Conservation (phyloP, 176 grass and related monocot genomes). For the Eremochloa ophiuroides region DNA sequence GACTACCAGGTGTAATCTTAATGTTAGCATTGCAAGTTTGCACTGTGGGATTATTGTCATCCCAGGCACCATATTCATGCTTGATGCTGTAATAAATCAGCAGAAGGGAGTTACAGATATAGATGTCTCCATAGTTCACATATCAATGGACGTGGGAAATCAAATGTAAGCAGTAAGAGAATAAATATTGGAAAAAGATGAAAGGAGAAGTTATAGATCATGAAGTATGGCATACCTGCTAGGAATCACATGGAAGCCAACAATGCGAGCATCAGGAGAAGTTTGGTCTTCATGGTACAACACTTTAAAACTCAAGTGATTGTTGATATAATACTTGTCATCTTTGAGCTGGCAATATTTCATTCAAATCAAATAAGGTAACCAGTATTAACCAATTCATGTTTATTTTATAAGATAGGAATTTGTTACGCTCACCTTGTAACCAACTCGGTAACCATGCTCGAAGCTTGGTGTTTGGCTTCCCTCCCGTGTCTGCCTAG, state of each 20-base stretch:
- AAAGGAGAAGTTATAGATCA: background rate
- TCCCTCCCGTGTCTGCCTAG: constrained; percentile 62
- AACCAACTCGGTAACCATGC: constrained; percentile 79
- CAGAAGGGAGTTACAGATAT: background rate
- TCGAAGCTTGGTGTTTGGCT: constrained; percentile 59
- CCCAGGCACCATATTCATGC: constrained; percentile 61
- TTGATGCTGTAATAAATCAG: constrained; percentile 52
- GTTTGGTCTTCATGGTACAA: constrained; percentile 64
- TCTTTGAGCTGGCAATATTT: constrained; percentile 57
- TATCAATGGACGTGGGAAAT: background rate
- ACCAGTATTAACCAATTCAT: background rate
- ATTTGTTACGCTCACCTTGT: constrained; percentile 47
- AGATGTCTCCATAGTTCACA: constrained; percentile 1
- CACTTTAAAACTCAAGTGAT: constrained; percentile 81
- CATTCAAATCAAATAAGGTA: constrained; percentile 15
- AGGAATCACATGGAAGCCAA: constrained; percentile 85
- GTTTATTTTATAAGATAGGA: background rate
- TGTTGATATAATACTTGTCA: constrained; percentile 81
- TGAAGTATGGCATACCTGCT: constrained; percentile 50
- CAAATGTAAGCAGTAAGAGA: background rate
- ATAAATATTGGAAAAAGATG: background rate
- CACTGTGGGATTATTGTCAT: constrained; percentile 63
- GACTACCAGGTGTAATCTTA: constrained; percentile 68
- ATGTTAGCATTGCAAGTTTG: constrained; percentile 58
- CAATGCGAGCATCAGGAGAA: constrained; percentile 58